Evolutionary conservation across 352 stramenopile genomes (phyloP), one percentile per base, ranked within the genome.

Genomic region (Phytophthora idaei): DNA sequence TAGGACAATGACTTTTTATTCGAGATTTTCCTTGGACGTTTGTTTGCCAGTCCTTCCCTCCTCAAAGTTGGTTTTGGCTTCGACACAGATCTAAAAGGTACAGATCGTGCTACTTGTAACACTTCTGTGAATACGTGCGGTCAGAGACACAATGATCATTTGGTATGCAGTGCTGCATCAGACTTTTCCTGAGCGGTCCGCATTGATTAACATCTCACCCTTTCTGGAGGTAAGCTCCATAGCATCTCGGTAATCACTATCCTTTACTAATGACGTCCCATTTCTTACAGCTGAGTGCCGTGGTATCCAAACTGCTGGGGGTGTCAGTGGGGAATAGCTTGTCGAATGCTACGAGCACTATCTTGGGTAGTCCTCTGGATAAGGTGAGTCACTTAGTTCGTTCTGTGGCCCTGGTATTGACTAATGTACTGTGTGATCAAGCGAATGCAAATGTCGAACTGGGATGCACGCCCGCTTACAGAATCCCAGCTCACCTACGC

Each of bases 371-470:
- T 21, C 79, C 81, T 17, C 65, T 91, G 15, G 81, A 91, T 53
- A 91, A 91, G 66, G 83, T 91, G 51, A 12, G 44, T 8, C 11
- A 11, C 11, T 37, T 37, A 9, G 32, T 37, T 37, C 7, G 8
- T 12, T 8, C 2, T 37, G 32, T 37, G 7, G 1, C 5, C 11
- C 5, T 21, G 21, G 21, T 21, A 37, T 12, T 37, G 32, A 37
- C 6, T 9, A 8, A 2, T 37, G 32, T 37, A 37, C 1, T 28
- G 5, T 44, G 17, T 25, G 11, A 21, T 53, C 17, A 28, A 87
- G 82, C 71, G 71, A 57, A 90, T 90, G 80, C 82, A 90, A 74
- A 71, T 90, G 28, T 90, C 82, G 1, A 88, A 90, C 44, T 90
- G 82, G 80, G 78, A 90, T 41, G 64, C 64, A 2, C 82, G 85